Percentiles rank a stretch among this genome's conserved stretches.
Conservation (phyloP, 495 filamentous ascomycete species). For the Xylaria telfairii region DNA sequence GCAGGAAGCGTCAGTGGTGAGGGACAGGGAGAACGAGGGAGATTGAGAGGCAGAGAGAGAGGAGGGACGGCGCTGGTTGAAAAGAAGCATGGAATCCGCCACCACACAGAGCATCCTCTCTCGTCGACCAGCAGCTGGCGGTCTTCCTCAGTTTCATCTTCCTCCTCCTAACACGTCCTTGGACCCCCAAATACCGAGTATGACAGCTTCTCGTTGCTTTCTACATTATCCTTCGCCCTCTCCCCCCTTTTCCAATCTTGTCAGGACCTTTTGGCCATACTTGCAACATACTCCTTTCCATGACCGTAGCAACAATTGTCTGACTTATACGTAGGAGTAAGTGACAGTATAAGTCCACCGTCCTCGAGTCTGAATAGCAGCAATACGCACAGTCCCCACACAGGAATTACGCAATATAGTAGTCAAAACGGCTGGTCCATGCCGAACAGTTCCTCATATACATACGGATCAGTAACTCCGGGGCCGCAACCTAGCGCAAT, state of each 20-base stretch:
- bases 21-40: constrained; percentile 13
- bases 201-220: constrained; percentile 28
- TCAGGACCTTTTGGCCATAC: constrained; percentile 9
- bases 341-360: constrained; percentile 66
- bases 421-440: constrained; percentile 59
- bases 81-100: constrained; percentile 38
- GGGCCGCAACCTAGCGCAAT: constrained; percentile 35
- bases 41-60: constrained; percentile 10
- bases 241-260: constrained; percentile 6
- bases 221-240: constrained; percentile 5
- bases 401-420: constrained; percentile 51
- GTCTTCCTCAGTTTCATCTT: constrained; percentile 40
- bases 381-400: constrained; percentile 58
- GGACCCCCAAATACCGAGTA: constrained; percentile 39
- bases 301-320: constrained; percentile 45
- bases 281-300: not conserved
- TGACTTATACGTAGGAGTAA: constrained; percentile 49
- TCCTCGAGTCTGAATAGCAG: constrained; percentile 63
- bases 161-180: constrained; percentile 34
- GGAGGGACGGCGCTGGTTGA: constrained; percentile 17
- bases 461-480: constrained; percentile 54
- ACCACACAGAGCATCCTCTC: constrained; percentile 38
- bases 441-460: constrained; percentile 59
- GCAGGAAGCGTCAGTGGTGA: constrained; percentile 10
- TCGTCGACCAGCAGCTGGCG: constrained; percentile 39